Percentiles rank a stretch among this genome's conserved stretches.
Conservation (phyloP, 768 basidiomycete species). For the Tubosaeta sp. region DNA sequence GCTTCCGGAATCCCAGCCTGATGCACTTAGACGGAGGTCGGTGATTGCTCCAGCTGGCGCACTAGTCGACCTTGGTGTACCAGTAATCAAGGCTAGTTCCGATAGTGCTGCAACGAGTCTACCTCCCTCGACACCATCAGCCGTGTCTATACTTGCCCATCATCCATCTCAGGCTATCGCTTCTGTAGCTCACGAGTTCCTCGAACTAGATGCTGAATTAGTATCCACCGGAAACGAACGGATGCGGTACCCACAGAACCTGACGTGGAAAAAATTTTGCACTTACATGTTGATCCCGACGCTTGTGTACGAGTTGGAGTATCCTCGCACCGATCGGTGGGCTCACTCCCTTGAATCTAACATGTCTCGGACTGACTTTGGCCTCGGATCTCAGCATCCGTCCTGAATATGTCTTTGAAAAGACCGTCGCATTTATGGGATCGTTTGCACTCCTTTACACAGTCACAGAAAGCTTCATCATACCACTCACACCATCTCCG, state of each 20-base stretch:
- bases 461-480: conserved; percentile 92
- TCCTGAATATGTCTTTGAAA: conserved; percentile 52
- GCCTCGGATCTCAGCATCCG: conserved; percentile 31
- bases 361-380: too few species aligned
- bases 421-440: conserved; percentile 84
- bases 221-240: conserved; percentile 61
- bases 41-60: conserved; percentile 27
- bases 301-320: conserved; percentile 94
- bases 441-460: conserved; percentile 92
- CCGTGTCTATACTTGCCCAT: conserved; percentile 46
- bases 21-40: conserved; percentile 56
- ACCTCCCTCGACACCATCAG: conserved; percentile 10
- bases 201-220: conserved; percentile 74
- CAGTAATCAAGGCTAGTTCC: conserved; percentile 1
- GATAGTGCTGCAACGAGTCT: conserved; percentile 7
- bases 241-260: conserved; percentile 81
- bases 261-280: conserved; percentile 76
- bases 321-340: conserved; percentile 83
- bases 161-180: conserved; percentile 67
- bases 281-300: conserved; percentile 88
- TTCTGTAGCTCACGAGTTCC: conserved; percentile 67
- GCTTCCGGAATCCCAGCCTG: conserved; percentile 48
- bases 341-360: conserved; percentile 17
- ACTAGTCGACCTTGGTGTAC: conserved; percentile 4
- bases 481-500: conserved; percentile 69